These are phyloP conservation scores for Cyclotella sp. DNA, from an alignment of 108 stramenopile species.

Conservation along the genomic window DNA sequence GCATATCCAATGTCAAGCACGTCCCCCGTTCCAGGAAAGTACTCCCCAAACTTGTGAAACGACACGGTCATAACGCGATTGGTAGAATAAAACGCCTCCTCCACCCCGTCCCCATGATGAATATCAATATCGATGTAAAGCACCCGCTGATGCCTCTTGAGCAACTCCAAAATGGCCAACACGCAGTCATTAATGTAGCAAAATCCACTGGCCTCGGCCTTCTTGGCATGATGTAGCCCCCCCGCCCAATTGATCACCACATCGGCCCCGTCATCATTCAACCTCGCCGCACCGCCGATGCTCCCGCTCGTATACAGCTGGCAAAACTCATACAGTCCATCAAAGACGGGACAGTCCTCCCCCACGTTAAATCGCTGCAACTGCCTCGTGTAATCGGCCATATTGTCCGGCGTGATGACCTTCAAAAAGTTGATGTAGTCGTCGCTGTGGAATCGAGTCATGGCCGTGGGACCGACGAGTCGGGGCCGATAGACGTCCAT, in stretches of 20 bases:
- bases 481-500: conserved; percentile 99
- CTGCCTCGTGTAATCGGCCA: conserved; percentile 91
- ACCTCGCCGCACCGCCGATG: conserved; percentile 96
- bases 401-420: conserved; percentile 98
- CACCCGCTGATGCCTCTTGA: conserved; percentile 98
- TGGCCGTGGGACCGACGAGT: conserved; percentile 90
- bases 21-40: conserved; percentile 95
- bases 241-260: conserved; percentile 99
- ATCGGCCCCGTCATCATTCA: conserved; percentile 92
- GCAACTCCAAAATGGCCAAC: conserved; percentile 96
- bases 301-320: conserved; percentile 96
- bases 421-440: conserved; percentile 99
- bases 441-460: conserved; percentile 98
- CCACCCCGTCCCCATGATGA: conserved; percentile 99
- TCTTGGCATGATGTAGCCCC: conserved; percentile 99
- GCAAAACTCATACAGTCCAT: conserved; percentile 98
- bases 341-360: conserved; percentile 99
- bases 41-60: conserved; percentile 99
- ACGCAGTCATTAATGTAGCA: conserved; percentile 99
- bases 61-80: conserved; percentile 98
- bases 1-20: conserved; percentile 87
- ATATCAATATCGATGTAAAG: conserved; percentile 99
- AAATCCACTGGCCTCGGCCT: conserved; percentile 98
- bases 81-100: conserved; percentile 98
- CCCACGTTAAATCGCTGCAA: conserved; percentile 98